Conservation (phyloP, 495 filamentous ascomycete species). For the Lepraria neglecta region DNA sequence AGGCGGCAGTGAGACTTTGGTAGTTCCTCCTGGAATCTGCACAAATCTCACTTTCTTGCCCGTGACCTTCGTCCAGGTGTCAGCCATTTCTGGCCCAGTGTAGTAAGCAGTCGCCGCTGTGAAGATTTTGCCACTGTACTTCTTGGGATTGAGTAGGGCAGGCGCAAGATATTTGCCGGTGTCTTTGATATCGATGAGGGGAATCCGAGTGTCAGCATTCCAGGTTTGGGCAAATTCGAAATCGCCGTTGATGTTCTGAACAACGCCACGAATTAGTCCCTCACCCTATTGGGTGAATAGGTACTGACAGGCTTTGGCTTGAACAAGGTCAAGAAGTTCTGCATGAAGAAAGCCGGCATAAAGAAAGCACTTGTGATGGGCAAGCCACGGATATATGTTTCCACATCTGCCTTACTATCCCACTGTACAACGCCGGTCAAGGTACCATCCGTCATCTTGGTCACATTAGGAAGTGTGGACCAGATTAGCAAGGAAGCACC, state of each 20-base stretch:
- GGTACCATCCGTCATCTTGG: constrained; percentile 32
- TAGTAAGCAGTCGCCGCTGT: constrained; percentile 37
- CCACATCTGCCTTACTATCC: not conserved
- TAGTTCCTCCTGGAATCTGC: constrained; percentile 39
- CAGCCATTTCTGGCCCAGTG: constrained; percentile 35
- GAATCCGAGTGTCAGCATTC: not conserved
- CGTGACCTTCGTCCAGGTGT: constrained; percentile 35
- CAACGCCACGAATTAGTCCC: not conserved
- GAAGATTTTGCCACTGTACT: constrained; percentile 45
- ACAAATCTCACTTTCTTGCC: constrained; percentile 44
- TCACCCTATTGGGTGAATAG: not conserved
- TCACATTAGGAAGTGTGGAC: constrained; percentile 30
- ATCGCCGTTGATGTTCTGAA: not conserved
- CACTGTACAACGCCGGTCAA: constrained; percentile 36
- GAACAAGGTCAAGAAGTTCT: not conserved
- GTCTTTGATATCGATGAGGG: not conserved
- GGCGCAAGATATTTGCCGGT: not conserved
- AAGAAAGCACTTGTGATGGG: not conserved
- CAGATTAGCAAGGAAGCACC: constrained; percentile 31
- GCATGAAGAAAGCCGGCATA: not conserved
- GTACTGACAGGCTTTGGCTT: not conserved
- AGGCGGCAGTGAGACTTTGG: constrained; percentile 29
- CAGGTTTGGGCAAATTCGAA: not conserved
- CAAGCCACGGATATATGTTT: not conserved
- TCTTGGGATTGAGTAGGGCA: constrained; percentile 30